phyloP scores from a whole-genome alignment of 164 flowering plant genomes.

The Stephania cephalantha region DNA sequence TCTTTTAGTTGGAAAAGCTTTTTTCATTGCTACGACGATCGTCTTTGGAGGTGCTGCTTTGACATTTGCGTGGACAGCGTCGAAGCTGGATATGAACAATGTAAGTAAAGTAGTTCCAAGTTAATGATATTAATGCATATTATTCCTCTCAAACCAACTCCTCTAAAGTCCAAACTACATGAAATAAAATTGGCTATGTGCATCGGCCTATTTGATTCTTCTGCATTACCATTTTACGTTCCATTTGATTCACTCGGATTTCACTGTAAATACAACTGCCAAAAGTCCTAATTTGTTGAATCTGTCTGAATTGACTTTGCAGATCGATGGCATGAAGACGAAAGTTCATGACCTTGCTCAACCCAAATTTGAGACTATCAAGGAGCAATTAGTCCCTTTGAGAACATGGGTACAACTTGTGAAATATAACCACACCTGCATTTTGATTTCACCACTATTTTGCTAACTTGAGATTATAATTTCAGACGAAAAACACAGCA shows the following conservation, averaged over 20 bases:
- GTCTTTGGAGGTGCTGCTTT: conserved; percentile 73
- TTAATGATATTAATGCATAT: background rate
- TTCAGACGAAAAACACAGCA: conserved; percentile 56
- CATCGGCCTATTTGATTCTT: background rate
- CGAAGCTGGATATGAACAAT: conserved; percentile 54
- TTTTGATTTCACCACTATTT: background rate
- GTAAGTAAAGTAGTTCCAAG: conserved; percentile 33
- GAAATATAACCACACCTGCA: background rate
- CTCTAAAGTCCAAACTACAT: too few relatives aligned
- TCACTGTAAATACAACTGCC: background rate
- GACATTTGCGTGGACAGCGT: conserved; percentile 48
- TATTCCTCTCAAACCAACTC: background rate
- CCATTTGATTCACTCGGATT: background rate
- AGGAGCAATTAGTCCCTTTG: conserved; percentile 51
- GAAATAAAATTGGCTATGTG: background rate
- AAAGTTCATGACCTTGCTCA: conserved; percentile 58
- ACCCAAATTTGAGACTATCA: conserved; percentile 47
- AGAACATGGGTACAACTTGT: conserved; percentile 52
- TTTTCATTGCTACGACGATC: conserved; percentile 60
- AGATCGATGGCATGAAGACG: conserved; percentile 54
- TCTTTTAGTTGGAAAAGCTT: conserved; percentile 68
- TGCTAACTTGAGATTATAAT: conserved; percentile 11
- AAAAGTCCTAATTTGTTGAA: background rate
- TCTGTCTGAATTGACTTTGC: conserved; percentile 9
- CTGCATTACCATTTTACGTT: background rate